Percentiles rank a stretch among this genome's conserved stretches.
Evolutionary conservation across 1,284 basidiomycete genomes (phyloP).

Genomic region (Peniophora sp.): DNA sequence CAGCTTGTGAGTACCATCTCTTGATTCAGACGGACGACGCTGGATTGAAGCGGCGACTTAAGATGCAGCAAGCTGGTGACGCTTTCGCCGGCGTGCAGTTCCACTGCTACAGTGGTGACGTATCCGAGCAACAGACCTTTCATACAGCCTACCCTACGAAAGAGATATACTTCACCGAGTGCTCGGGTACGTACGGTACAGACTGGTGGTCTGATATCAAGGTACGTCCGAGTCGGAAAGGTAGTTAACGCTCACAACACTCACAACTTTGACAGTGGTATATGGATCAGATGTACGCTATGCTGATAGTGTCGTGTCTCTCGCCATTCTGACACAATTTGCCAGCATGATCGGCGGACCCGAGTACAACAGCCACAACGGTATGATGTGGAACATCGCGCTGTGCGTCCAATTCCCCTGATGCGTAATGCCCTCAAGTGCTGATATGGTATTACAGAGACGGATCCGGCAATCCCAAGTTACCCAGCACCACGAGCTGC

Average conservation of each 20-base stretch:
- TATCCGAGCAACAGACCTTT: constrained; percentile 34
- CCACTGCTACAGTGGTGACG: constrained; percentile 40
- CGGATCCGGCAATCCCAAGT: constrained; percentile 43
- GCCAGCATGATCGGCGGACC: constrained; percentile 35
- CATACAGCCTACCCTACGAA: constrained; percentile 36
- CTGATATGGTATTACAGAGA: background rate
- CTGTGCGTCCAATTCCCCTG: constrained; percentile 38
- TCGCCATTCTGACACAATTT: background rate
- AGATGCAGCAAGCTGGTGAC: constrained; percentile 40
- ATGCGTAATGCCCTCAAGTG: background rate
- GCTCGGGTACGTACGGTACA: constrained; percentile 39
- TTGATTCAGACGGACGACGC: background rate
- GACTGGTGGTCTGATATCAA: constrained; percentile 78
- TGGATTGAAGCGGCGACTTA: background rate
- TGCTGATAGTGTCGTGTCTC: background rate
- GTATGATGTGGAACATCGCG: constrained; percentile 70
- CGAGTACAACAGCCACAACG: constrained; percentile 39
- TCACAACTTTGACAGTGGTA: constrained; percentile 45
- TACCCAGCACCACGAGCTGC: constrained; percentile 60
- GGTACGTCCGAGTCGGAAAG: too few species aligned
- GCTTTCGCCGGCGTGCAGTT: constrained; percentile 42
- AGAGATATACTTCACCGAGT: constrained; percentile 47
- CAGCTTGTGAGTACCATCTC: constrained; percentile 27
- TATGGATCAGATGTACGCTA: constrained; percentile 62
- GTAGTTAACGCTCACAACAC: background rate